phyloP scores from a whole-genome alignment of 2,329 filamentous ascomycete species.

The Scedosporium aurantiacum region DNA sequence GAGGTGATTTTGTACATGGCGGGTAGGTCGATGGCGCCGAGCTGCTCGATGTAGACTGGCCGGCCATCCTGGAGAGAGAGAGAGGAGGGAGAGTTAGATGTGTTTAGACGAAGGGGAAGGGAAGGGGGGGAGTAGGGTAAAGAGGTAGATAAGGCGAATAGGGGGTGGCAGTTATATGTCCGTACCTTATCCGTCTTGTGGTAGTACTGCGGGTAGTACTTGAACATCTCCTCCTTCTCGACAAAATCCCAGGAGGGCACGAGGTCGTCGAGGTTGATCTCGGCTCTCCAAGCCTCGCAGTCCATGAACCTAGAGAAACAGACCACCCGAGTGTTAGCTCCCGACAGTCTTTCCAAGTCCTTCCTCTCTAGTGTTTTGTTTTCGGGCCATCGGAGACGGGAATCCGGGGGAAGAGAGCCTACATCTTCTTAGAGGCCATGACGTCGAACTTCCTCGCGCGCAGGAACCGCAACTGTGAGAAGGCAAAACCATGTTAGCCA shows the following conservation, averaged over 20 bases:
- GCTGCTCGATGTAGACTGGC: conserved; percentile 92
- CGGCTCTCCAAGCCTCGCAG: conserved; percentile 81
- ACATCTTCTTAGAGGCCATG: conserved; percentile 77
- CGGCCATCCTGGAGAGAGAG: conserved; percentile 65
- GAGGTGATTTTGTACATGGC: conserved; percentile 91
- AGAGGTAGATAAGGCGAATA: neutral
- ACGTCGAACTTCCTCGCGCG: conserved; percentile 94
- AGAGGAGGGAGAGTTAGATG: neutral
- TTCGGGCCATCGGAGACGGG: neutral
- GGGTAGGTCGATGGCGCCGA: conserved; percentile 83
- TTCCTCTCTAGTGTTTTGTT: no score
- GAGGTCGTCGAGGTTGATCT: conserved; percentile 73
- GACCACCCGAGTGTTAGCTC: no score
- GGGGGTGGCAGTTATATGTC: neutral
- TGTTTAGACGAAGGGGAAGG: neutral
- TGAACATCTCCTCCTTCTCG: conserved; percentile 72
- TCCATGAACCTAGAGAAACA: conserved; percentile 64
- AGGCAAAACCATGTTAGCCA: conserved; percentile 8
- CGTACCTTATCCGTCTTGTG: conserved; percentile 83
- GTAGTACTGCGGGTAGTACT: conserved; percentile 98
- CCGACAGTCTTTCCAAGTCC: no score
- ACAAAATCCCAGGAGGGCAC: conserved; percentile 75
- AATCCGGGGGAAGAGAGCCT: conserved; percentile 21
- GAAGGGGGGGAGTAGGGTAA: neutral
- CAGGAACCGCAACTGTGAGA: conserved; percentile 66